Percentiles rank a stretch among this genome's conserved stretches.
phyloP scores from a whole-genome alignment of 2,329 filamentous ascomycete genomes.

The Colletotrichum sp. region DNA sequence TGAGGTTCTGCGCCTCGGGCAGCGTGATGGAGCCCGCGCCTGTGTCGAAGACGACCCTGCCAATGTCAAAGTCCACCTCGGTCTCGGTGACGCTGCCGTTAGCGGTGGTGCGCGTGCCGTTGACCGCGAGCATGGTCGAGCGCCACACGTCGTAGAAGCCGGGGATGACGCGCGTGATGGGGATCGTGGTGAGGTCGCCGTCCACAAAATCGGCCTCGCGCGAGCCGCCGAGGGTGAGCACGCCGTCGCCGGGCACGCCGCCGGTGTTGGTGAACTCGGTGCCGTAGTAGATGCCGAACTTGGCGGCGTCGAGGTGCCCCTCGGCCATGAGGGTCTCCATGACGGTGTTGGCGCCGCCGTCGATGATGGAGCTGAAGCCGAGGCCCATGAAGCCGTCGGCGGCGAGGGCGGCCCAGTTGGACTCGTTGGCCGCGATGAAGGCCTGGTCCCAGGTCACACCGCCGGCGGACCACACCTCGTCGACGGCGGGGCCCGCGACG shows the following conservation, averaged over 20 bases:
- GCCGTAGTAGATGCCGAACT: constrained; percentile 36
- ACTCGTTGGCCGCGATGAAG: constrained; percentile 34
- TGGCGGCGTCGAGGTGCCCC: constrained; percentile 31
- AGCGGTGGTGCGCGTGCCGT: constrained; percentile 9
- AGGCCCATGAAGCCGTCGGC: constrained; percentile 40
- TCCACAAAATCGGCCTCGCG: constrained; percentile 32
- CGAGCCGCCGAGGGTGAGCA: constrained; percentile 36
- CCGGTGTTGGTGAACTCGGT: constrained; percentile 18
- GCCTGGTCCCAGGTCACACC: constrained; percentile 28
- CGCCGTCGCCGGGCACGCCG: constrained; percentile 20
- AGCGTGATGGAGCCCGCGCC: constrained; percentile 32
- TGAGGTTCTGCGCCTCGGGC: constrained; percentile 25
- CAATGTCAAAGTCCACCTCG: not conserved
- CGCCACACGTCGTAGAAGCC: constrained; percentile 37
- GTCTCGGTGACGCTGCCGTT: not conserved
- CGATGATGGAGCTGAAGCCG: constrained; percentile 34
- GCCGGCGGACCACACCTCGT: constrained; percentile 28
- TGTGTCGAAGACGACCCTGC: constrained; percentile 35
- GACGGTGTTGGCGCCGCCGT: constrained; percentile 31
- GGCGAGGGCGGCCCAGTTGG: constrained; percentile 30
- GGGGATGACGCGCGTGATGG: constrained; percentile 9
- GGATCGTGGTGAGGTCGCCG: constrained; percentile 13
- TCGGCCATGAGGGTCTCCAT: constrained; percentile 35
- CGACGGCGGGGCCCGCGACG: constrained; percentile 27
- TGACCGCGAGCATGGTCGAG: constrained; percentile 21